Evolutionary conservation across 306 rosid species (phyloP), one percentile per base, ranked within the genome.

Genomic region (Rubus idaeus): DNA sequence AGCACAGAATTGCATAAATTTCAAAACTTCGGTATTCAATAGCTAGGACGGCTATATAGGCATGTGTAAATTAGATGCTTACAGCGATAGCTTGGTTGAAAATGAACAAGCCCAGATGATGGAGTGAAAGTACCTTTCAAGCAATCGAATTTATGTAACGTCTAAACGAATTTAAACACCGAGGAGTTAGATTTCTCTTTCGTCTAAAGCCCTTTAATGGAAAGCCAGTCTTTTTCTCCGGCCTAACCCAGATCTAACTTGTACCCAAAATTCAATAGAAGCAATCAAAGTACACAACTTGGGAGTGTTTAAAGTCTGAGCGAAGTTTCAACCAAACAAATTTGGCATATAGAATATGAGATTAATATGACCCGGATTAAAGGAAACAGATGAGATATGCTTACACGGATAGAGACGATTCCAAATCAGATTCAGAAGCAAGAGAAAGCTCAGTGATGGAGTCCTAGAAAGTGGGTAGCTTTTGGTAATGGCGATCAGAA

Each of bases 171-270:
- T 70, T 70, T 45, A 64, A 56, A 46, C 65, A 70, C 61, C 40
- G n/a, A 30, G 41, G 50, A 79, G 63, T 80, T 52, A 79, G 79
- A 76, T 77, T 82, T 85, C 76, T 72, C 14, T 57, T 73, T 57
- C 68, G 40, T 73, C 77, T 57, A 17, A 75, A 70, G n/a, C 74
- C 62, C 81, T 42, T 52, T 61, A 68, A 79, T 71, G 84, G 68
- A 79, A 78, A 72, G 68, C 42, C 44, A 81, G 72, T 76, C 83
- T 52, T 63, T 58, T 40, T 14, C 77, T 11, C 75, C 37, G 65
- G 83, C 74, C 84, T n/a, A 71, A 37, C 77, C 75, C 76, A 83
- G 91, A 91, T 86, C 91, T 87, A 76, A 68, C 77, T 75, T 75
- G 0, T 39, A 75, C 75, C 67, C 77, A 77, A 75, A 83, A 78